Evolutionary conservation across 495 filamentous ascomycete species (phyloP), one percentile per base, ranked within the genome.

Genomic region (Daldinia decipiens): DNA sequence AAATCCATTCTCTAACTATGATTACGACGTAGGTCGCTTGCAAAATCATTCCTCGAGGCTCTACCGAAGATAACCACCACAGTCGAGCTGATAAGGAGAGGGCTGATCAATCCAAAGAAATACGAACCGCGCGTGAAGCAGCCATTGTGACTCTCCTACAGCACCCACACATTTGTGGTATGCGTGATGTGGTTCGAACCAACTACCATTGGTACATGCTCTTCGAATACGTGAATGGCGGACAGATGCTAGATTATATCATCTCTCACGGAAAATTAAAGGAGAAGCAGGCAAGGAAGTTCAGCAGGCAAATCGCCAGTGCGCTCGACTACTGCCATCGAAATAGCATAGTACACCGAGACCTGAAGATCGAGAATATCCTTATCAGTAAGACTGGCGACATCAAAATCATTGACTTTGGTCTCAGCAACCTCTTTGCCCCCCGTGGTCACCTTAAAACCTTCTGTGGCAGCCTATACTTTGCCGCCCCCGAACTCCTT

Each of bases 131-230:
- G 55, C 89, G 95, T 69, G 95, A 99, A 78, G 96, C 95, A 12
- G 95, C 95, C 68, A 98, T 99, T 72, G 95, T 98, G 66, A 97
- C 92, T 27, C 90, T 99, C 24, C 87, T 97, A 47, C 91, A 94
- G 77, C 95, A 98, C 71, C 96, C 95, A 4, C 97, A 98, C 77
- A 97, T 99, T 65, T 99, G 95, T 79, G 95, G 91, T 6, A 94
- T 99, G 88, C 87, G 94, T 65, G 95, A 99, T 81, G 93, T 97
- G 13, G 89, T 98, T 58, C 91, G 94, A 24, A 98, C 95, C 17
- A 92, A 93, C 74, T 95, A 97, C 79, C 95, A 99, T 79, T 99
- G 95, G 95, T 99, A 99, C 79, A 99, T 99, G 95, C 88, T 99
- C 24, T 99, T 98, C 77, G 95, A 99, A 82, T 97, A 97, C 78